phyloP scores from a whole-genome alignment of 106 monocot species.

The Allium cepa region DNA sequence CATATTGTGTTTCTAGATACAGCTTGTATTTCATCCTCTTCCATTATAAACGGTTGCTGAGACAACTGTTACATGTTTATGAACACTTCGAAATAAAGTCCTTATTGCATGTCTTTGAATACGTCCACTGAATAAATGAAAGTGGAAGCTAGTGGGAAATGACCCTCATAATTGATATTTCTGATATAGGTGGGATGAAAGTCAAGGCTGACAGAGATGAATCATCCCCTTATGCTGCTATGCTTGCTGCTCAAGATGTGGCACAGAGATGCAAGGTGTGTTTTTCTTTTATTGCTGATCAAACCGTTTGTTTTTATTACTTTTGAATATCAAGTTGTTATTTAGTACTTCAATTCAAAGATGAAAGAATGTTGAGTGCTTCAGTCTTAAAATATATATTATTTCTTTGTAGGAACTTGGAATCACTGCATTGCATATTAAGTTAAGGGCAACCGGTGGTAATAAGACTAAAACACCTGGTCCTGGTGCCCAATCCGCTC shows the following conservation, averaged over 20 bases:
- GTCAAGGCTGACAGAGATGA: constrained; percentile 74
- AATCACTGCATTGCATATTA: constrained; percentile 65
- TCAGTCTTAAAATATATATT: not conserved
- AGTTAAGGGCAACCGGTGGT: constrained; percentile 70
- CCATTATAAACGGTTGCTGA: not conserved
- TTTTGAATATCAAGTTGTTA: not conserved
- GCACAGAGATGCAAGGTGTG: constrained; percentile 56
- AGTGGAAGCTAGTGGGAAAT: too few species aligned
- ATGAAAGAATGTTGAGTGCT: not conserved
- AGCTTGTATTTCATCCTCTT: not conserved
- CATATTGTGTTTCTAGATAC: not conserved
- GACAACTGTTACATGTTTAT: not conserved
- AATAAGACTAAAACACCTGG: constrained; percentile 81
- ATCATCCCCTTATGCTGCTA: constrained; percentile 68
- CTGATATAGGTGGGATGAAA: constrained; percentile 57
- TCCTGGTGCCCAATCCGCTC: constrained; percentile 67
- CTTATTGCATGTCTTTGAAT: not conserved
- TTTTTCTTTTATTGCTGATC: not conserved
- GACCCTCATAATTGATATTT: not conserved
- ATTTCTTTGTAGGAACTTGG: constrained; percentile 44
- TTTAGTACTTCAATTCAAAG: too few species aligned
- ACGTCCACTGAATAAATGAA: too few species aligned
- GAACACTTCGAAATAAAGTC: not conserved
- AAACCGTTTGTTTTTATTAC: not conserved
- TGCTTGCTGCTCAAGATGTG: constrained; percentile 82